Evolutionary conservation across 345 rosid genomes (phyloP).

Genomic region (Citropsis articulata): DNA sequence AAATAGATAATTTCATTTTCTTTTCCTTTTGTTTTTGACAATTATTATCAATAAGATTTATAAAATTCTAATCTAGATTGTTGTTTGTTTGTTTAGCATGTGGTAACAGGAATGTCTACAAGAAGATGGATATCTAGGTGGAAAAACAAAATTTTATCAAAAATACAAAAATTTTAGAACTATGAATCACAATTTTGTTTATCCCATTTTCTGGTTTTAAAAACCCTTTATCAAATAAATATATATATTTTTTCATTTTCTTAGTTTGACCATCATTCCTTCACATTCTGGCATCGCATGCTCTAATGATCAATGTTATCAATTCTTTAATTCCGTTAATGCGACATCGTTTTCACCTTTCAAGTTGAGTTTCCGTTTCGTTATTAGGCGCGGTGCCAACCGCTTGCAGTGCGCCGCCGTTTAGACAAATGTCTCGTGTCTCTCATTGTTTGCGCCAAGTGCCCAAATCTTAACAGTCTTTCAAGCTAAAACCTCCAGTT

Average conservation of each 20-base stretch:
- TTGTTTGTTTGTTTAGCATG: background rate
- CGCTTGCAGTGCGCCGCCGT: slow-evolving; percentile 11
- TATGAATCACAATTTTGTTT: background rate
- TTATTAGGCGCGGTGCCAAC: too few species aligned
- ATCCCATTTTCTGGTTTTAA: background rate
- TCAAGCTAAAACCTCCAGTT: background rate
- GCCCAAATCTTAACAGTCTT: background rate
- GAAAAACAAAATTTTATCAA: background rate
- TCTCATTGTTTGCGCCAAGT: slow-evolving; percentile 20
- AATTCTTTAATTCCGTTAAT: background rate
- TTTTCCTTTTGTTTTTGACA: too few species aligned
- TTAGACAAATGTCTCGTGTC: background rate
- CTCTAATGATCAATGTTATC: fast-evolving
- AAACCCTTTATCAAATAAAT: too few species aligned
- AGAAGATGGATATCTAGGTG: background rate
- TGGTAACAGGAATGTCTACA: background rate
- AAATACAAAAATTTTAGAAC: background rate
- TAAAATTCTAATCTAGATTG: too few species aligned
- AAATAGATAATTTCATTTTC: too few species aligned
- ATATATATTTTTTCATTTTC: background rate
- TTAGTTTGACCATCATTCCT: background rate
- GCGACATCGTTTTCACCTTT: background rate
- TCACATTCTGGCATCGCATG: too few species aligned
- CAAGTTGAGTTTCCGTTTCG: background rate
- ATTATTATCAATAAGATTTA: too few species aligned